A percentile compares a stretch with the other conserved stretches of the same genome.
These are phyloP conservation scores for Oryza glaberrima DNA, from an alignment of 176 grass and related monocot species.

Conservation along the genomic window DNA sequence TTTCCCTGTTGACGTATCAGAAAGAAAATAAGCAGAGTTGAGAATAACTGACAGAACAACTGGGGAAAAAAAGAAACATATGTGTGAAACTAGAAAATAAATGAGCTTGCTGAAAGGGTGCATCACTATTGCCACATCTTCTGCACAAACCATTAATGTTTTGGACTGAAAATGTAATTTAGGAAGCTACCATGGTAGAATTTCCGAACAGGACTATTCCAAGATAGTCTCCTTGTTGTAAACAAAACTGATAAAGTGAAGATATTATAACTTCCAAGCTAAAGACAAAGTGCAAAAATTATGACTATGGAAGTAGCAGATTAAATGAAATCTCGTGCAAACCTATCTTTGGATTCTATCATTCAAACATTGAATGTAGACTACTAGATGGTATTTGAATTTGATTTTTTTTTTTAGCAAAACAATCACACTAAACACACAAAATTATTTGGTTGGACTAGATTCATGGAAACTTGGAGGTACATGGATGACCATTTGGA, in stretches of 20 bases:
- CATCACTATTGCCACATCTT: background rate
- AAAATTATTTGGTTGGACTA: conserved; percentile 27
- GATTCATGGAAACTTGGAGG: conserved; percentile 13
- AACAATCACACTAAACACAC: background rate
- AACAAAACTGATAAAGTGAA: conserved; percentile 12
- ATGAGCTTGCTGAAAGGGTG: background rate
- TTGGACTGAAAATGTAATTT: conserved; percentile 19
- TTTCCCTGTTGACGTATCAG: conserved; percentile 60
- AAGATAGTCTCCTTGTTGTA: conserved; percentile 12
- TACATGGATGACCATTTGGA: conserved; percentile 21
- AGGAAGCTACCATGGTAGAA: conserved; percentile 24
- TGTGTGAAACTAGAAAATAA: conserved; percentile 11
- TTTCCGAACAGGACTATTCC: background rate
- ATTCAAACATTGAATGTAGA: conserved; percentile 13
- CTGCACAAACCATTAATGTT: conserved; percentile 8
- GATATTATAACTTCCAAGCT: conserved; percentile 15
- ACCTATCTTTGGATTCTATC: conserved; percentile 20
- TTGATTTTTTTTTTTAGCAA: background rate
- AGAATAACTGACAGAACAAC: conserved; percentile 33
- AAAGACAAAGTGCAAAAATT: background rate
- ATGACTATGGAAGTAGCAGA: conserved; percentile 6
- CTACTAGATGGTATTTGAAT: conserved; percentile 4
- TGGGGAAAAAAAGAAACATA: conserved; percentile 41
- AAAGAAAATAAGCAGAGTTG: conserved; percentile 43
- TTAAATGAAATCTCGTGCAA: background rate